Conservation (phyloP, 2,329 filamentous ascomycete species). For the Ophiognomonia clavigignenti-juglandacearum region DNA sequence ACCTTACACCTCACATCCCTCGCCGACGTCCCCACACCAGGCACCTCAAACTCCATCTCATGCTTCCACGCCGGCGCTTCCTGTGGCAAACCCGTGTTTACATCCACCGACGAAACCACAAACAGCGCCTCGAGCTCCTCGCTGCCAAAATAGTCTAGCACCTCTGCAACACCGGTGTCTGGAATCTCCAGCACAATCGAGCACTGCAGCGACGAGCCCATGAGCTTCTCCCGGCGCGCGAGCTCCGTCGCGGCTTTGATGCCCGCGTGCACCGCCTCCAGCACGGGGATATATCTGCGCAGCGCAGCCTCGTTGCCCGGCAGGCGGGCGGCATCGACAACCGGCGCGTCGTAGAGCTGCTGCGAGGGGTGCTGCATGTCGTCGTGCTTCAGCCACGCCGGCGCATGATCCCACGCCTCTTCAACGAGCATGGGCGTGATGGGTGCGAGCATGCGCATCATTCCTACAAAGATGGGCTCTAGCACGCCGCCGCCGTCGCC, state of each 20-base stretch:
- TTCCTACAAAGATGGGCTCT: conserved; percentile 62
- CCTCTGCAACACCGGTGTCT: conserved; percentile 26
- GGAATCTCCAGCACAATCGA: conserved; percentile 55
- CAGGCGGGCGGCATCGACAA: conserved; percentile 37
- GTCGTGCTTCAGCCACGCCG: conserved; percentile 53
- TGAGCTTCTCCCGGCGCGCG: conserved; percentile 63
- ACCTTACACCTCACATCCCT: conserved; percentile 32
- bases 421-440: conserved; percentile 80
- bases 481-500: conserved; percentile 63
- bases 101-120: conserved; percentile 60
- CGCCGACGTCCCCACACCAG: not conserved
- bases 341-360: conserved; percentile 40
- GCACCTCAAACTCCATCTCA: conserved; percentile 36
- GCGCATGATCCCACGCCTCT: conserved; percentile 79
- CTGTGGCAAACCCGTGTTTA: conserved; percentile 33
- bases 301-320: conserved; percentile 33
- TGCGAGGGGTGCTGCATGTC: conserved; percentile 37
- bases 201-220: conserved; percentile 79
- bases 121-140: conserved; percentile 64
- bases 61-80: conserved; percentile 34
- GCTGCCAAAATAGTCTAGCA: conserved; percentile 35
- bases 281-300: conserved; percentile 36
- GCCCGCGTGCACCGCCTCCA: conserved; percentile 56
- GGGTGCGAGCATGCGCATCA: conserved; percentile 75
- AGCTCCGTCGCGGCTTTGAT: conserved; percentile 74